Conservation (phyloP, 257 asterid genomes). For the Petunia secreta region DNA sequence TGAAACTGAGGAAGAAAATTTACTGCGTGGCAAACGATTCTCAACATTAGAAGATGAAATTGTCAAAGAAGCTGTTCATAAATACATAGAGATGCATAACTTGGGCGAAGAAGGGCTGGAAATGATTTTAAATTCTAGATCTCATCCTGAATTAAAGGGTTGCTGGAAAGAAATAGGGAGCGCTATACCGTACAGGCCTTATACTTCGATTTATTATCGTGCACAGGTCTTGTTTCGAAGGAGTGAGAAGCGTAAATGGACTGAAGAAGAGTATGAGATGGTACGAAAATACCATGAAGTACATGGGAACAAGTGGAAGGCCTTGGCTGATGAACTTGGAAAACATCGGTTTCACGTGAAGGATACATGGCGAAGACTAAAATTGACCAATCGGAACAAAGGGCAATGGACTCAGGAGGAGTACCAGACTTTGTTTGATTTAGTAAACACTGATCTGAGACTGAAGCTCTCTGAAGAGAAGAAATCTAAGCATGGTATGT, state of each 20-base stretch:
- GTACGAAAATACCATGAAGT: not conserved
- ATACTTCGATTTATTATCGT: not conserved
- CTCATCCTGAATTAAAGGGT: slow-evolving; percentile 14
- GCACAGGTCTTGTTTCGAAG: slow-evolving; percentile 24
- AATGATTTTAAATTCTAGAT: slow-evolving; percentile 18
- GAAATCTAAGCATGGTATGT: slow-evolving; percentile 19
- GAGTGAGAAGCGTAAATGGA: slow-evolving; percentile 21
- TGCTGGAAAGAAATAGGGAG: slow-evolving; percentile 28
- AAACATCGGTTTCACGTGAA: slow-evolving; percentile 25
- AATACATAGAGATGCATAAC: slow-evolving; percentile 17
- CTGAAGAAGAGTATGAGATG: slow-evolving; percentile 27
- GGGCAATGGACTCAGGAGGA: slow-evolving; percentile 25
- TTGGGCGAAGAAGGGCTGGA: slow-evolving; percentile 22
- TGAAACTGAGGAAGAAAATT: not conserved
- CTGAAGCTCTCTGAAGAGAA: slow-evolving; percentile 24
- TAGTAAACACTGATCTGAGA: slow-evolving; percentile 24
- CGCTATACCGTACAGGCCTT: slow-evolving; percentile 11
- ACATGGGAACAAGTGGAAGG: slow-evolving; percentile 7
- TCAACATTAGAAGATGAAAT: slow-evolving; percentile 21
- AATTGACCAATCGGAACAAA: slow-evolving; percentile 14
- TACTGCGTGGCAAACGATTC: slow-evolving; percentile 17
- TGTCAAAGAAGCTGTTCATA: slow-evolving; percentile 25
- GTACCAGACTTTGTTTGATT: slow-evolving; percentile 23
- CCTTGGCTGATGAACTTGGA: slow-evolving; percentile 24
- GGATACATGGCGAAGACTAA: slow-evolving; percentile 26